Conservation (phyloP, 352 stramenopile species). For the Globisporangium abappressorium region DNA sequence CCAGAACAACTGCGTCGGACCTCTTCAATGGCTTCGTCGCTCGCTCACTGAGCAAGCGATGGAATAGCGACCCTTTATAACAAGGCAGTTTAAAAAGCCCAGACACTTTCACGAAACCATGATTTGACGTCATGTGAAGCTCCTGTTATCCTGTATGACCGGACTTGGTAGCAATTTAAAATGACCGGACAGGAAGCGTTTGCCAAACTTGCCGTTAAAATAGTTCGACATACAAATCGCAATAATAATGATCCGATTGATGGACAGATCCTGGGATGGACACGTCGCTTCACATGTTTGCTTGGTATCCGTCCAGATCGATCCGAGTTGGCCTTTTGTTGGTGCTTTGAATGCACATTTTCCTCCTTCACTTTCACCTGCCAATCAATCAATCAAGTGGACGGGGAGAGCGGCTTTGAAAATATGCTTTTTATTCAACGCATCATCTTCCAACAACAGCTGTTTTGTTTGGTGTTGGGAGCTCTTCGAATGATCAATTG, state of each 20-base stretch:
- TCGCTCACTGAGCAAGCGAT: no score
- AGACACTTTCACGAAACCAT: no score
- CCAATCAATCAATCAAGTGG: background rate
- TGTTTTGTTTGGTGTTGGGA: background rate
- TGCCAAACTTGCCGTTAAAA: background rate
- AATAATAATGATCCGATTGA: no score
- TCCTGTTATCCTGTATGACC: no score
- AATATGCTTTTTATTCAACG: background rate
- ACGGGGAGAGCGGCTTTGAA: background rate
- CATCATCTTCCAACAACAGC: background rate
- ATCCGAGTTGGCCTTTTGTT: background rate
- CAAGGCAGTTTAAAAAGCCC: no score
- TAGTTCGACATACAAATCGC: background rate
- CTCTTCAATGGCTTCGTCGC: no score
- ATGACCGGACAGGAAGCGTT: background rate
- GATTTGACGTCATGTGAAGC: no score
- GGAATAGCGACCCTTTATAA: no score
- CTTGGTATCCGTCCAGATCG: background rate
- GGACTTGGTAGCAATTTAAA: background rate
- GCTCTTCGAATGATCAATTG: background rate
- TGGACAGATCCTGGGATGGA: background rate
- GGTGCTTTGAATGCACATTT: background rate
- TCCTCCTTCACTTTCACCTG: background rate
- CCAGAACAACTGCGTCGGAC: no score
- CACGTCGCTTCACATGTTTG: background rate